Percentiles rank a stretch among this genome's conserved stretches.
These are phyloP conservation scores for Epichloe sylvatica DNA, from an alignment of 2,329 filamentous ascomycete genomes.

Conservation along the genomic window DNA sequence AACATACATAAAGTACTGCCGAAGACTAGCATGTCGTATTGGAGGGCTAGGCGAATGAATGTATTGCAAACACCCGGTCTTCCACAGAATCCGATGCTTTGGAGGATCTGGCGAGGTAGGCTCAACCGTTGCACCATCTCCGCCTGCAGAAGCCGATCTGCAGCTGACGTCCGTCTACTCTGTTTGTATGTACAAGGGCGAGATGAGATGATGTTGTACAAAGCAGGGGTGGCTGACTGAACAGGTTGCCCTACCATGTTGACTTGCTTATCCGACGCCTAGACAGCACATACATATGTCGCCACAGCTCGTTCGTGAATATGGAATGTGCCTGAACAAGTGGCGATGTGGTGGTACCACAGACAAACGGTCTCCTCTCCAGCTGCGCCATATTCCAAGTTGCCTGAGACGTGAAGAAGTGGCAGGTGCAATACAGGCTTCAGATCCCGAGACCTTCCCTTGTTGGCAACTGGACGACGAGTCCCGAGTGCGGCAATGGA, in stretches of 20 bases:
- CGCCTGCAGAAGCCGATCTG: constrained; percentile 3
- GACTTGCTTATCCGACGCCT: neutral
- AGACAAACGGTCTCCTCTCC: neutral
- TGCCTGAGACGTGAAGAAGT: neutral
- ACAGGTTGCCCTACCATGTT: neutral
- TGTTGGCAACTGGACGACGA: neutral
- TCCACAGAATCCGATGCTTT: neutral
- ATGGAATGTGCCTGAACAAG: neutral
- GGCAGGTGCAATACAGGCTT: neutral
- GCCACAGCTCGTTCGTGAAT: neutral
- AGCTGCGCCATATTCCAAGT: no score
- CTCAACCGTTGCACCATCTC: constrained; percentile 1
- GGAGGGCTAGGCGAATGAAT: neutral
- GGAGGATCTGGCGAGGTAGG: neutral
- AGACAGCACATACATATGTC: neutral
- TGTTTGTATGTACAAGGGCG: neutral
- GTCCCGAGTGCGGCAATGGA: neutral
- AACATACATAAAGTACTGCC: neutral
- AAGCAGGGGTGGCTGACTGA: neutral
- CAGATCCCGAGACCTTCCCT: neutral
- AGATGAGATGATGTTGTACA: neutral
- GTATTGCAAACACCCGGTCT: neutral
- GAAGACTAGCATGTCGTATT: neutral
- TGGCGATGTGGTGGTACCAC: neutral
- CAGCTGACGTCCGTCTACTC: neutral